Percentiles rank a stretch among this genome's conserved stretches.
Conservation (phyloP, 2,329 filamentous ascomycete genomes). For the Ascomycota sp. region DNA sequence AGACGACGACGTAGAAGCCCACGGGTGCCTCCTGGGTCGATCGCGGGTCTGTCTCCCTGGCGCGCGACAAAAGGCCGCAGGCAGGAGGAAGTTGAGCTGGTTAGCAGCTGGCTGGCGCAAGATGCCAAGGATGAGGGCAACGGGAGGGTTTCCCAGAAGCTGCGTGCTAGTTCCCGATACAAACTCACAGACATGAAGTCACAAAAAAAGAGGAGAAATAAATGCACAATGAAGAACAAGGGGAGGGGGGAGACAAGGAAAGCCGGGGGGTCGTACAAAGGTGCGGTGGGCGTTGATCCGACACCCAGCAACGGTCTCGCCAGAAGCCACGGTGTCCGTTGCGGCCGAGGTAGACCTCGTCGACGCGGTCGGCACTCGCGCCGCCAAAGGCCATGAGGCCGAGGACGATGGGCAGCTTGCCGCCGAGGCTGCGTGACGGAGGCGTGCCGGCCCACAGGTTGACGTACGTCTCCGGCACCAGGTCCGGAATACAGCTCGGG, state of each 20-base stretch:
- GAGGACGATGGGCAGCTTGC: constrained; percentile 17
- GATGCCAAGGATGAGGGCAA: too few relatives aligned
- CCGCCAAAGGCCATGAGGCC: constrained; percentile 18
- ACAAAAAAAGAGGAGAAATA: too few relatives aligned
- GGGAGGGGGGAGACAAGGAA: background rate
- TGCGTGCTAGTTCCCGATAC: background rate
- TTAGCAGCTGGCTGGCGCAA: too few relatives aligned
- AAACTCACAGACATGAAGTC: too few relatives aligned
- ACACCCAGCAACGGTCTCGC: constrained; percentile 8
- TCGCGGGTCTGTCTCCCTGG: background rate
- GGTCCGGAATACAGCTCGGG: constrained; percentile 17
- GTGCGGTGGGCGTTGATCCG: too few relatives aligned
- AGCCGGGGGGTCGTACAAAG: too few relatives aligned
- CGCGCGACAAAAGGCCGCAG: too few relatives aligned
- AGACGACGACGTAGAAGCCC: constrained; percentile 15
- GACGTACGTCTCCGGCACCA: constrained; percentile 14
- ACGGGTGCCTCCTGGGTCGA: constrained; percentile 7
- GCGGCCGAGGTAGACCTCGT: constrained; percentile 7
- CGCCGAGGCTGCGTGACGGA: constrained; percentile 13
- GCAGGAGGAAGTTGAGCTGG: too few relatives aligned
- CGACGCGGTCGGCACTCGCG: constrained; percentile 2
- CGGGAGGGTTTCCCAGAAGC: too few relatives aligned
- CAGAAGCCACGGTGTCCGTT: constrained; percentile 6
- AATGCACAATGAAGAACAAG: background rate
- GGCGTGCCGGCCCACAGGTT: constrained; percentile 2